phyloP scores from a whole-genome alignment of 1,139 yeast species.

The Saccharomyces pastorianus region DNA sequence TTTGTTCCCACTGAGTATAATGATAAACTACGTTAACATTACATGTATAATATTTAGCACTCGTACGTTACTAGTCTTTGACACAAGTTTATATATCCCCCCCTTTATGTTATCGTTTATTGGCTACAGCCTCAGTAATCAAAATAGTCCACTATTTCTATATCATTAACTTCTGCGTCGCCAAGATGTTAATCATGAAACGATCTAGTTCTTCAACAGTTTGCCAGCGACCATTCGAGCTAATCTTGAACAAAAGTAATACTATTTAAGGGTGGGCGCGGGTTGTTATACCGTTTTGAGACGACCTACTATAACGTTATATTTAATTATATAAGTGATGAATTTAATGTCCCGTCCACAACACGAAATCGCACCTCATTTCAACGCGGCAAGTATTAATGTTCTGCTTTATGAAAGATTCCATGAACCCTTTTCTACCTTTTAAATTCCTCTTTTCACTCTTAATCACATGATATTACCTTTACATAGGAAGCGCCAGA shows the following conservation, averaged over 20 bases:
- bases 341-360: not conserved
- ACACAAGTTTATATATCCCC: not conserved
- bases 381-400: not conserved
- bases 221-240: not conserved
- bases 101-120: not conserved
- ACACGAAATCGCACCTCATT: not conserved
- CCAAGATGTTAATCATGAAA: not conserved
- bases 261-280: not conserved
- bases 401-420: not conserved
- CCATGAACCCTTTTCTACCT: not conserved
- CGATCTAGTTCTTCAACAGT: not conserved
- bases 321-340: not conserved
- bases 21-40: not conserved
- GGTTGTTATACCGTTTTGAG: not conserved
- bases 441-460: not conserved
- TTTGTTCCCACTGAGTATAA: not conserved
- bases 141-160: not conserved
- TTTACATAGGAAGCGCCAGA: not conserved
- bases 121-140: not conserved
- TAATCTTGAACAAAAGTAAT: not conserved
- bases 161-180: not conserved
- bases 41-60: not conserved
- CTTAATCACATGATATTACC: not conserved
- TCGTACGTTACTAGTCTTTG: not conserved
- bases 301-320: not conserved